Evolutionary conservation across 2,329 filamentous ascomycete genomes (phyloP), one percentile per base, ranked within the genome.

Genomic region (Emmonsia crescens): DNA sequence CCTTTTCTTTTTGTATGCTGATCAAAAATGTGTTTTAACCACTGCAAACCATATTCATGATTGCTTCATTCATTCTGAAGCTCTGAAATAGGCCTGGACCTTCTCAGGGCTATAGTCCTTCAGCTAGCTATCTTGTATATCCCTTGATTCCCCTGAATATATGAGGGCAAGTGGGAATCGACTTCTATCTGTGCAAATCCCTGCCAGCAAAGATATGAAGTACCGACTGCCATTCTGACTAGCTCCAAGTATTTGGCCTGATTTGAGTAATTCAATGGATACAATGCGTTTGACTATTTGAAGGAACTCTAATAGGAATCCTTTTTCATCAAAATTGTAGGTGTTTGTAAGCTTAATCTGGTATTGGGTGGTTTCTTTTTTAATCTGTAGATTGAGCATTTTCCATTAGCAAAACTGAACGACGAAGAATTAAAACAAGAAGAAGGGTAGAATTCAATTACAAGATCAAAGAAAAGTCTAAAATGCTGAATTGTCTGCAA

Each of bases 301-400:
- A n/a, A n/a, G n/a, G n/a, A n/a, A n/a, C n/a, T n/a, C n/a, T n/a
- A n/a, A n/a, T n/a, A n/a, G n/a, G 16, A 55, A 48, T 40, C 38
- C 59, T 60, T 63, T 63, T 29, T 63, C 48, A 61, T 63, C 49
- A 52, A 59, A 63, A 36, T 63, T 63, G 24, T 61, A 63, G 6
- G 46, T 61, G 61, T 63, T 63, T n/a, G 14, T 16, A 14, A 40
- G 42, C 19, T 54, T 27, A 52, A 63, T 51, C 6, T 61, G 29
- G 27, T 63, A 63, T 57, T 61, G 59, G 3, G 33, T 36, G n/a
- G 61, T 63, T 5, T 27, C 59, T 16, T 55, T 33, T 9, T 38
- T 4, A 1, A 63, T 24, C 55, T 63, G 49, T 14, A 54, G 55
- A 36, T 40, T 63, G 54, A 58, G 44, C 29, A 58, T n/a, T n/a